phyloP scores from a whole-genome alignment of 140 eudicot genomes.

The Oenanthe javanica region DNA sequence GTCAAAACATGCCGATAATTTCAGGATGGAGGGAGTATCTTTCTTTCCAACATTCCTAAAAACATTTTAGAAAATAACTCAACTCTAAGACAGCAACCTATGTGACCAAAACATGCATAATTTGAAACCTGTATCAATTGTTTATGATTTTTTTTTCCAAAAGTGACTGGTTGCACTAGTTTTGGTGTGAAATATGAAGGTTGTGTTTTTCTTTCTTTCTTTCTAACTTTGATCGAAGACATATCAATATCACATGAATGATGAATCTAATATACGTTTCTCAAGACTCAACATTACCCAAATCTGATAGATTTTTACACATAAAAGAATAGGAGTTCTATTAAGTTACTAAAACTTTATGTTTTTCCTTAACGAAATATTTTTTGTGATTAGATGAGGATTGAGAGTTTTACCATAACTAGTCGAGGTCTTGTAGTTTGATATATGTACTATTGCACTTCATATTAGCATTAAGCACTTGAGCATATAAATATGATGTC shows the following conservation, averaged over 20 bases:
- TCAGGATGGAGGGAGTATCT: too few relatives aligned
- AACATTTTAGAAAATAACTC: too few relatives aligned
- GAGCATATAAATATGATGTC: background rate
- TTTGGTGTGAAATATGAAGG: background rate
- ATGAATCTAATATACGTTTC: background rate
- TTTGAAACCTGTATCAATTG: too few relatives aligned
- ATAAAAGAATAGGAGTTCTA: background rate
- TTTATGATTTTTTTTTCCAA: too few relatives aligned
- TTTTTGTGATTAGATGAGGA: background rate
- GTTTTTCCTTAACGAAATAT: background rate
- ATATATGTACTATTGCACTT: background rate
- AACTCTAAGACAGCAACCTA: too few relatives aligned
- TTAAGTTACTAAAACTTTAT: background rate
- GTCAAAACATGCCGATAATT: too few relatives aligned
- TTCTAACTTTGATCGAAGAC: background rate
- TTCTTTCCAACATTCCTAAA: too few relatives aligned
- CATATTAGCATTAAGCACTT: too few relatives aligned
- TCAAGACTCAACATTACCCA: background rate
- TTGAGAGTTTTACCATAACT: background rate
- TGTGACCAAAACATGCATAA: too few relatives aligned
- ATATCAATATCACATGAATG: background rate
- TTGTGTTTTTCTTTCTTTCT: background rate
- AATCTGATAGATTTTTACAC: background rate
- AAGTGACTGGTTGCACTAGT: too few relatives aligned
- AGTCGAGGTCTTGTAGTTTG: background rate